Base-by-base conservation (phyloP, 805 yeast species). In the Pichia exigua region DNA sequence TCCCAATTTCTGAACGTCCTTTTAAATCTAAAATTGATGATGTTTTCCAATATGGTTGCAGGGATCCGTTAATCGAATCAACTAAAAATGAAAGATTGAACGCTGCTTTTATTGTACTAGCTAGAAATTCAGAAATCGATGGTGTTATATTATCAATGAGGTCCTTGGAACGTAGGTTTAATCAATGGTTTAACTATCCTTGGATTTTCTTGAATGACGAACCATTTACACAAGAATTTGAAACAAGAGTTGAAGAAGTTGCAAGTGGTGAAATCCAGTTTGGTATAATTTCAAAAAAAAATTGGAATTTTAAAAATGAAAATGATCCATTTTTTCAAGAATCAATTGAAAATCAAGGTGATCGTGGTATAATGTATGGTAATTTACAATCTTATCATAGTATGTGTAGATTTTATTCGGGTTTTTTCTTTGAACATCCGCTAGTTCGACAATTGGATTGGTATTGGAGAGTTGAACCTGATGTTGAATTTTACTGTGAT, bases 391-490 rank as follows among this genome's bases (percentile, higher is more conserved):
- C 92, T 7, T 94, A 92, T 64, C 97, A 92, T 66, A 85, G 86
- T 62, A 92, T 92, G 98, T 92, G 98, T 65, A 76, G 97, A n/a
- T 91, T 83, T 65, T 88, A 87, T 63, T 81, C 95, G 0, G 96
- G 96, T 1, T 73, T 74, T 52, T 92, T 92, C 63, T 88, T 79
- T 69, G 79, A 83, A 54, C 97, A 92, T 65, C 86, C 85, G 7
- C 63, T 87, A 55, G 83, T 92, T 43, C 67, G 68, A 47, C 76
- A 81, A 54, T 75, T 81, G 51, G 89, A 90, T 55, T 92, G 96
- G 95, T 92, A 90, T 69, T 91, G 97, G 97, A 76, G 98, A 51
- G 89, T 94, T 13, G 99, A 94, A 66, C 98, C 98, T 3, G 85
- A 85, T 57, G 94, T 92, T 42, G 83, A 87, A 57, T 89, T 88